Percentiles rank a stretch among this genome's conserved stretches.
Conservation (phyloP, 495 filamentous ascomycete species). For the Podospora australis region DNA sequence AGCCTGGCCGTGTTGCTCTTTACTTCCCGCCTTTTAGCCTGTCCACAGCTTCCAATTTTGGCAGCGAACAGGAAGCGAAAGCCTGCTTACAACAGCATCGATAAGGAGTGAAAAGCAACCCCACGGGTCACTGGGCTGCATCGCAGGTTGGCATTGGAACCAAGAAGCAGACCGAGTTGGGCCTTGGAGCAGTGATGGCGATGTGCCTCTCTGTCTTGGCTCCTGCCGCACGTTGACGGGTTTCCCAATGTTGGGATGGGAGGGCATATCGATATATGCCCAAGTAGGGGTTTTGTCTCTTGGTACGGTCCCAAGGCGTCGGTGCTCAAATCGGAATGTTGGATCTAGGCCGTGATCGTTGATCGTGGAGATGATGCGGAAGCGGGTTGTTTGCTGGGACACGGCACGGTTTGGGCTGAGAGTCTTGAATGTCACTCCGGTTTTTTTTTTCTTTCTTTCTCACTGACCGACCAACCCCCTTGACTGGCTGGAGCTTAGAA, state of each 20-base stretch:
- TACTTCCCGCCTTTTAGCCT: slow-evolving; percentile 15
- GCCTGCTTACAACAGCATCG: neutral
- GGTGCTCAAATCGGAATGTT: too few species aligned
- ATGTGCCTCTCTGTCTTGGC: neutral
- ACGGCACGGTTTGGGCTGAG: too few species aligned
- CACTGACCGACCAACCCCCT: neutral
- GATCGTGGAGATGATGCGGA: too few species aligned
- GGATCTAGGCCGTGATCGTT: too few species aligned
- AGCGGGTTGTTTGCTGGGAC: too few species aligned
- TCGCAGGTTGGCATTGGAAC: slow-evolving; percentile 4
- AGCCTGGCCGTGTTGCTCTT: slow-evolving; percentile 2
- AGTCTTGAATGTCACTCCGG: too few species aligned
- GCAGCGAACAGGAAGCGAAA: neutral
- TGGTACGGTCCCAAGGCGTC: neutral
- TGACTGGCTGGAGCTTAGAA: neutral
- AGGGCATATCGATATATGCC: neutral
- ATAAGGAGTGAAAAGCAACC: neutral
- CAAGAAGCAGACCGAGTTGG: slow-evolving; percentile 4
- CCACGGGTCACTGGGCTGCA: neutral
- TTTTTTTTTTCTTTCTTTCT: too few species aligned
- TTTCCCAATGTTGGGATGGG: neutral
- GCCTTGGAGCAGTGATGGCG: neutral
- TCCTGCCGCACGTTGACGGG: neutral
- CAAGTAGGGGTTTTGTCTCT: too few species aligned
- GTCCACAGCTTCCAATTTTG: slow-evolving; percentile 15